Evolutionary conservation across 495 filamentous ascomycete genomes (phyloP), one percentile per base, ranked within the genome.

Genomic region (Hyaloscypha bicolor): DNA sequence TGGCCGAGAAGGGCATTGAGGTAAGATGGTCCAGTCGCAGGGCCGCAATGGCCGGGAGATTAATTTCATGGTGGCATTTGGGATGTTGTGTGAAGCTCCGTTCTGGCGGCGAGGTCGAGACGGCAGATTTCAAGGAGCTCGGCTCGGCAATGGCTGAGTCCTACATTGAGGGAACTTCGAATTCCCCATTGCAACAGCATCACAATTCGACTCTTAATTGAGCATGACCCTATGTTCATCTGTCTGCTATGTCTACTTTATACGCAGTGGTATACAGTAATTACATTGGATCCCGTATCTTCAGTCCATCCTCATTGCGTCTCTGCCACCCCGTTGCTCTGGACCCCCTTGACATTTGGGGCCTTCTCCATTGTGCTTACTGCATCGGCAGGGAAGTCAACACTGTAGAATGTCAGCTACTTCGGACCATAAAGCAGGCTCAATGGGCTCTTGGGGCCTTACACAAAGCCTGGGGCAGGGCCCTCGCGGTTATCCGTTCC

Each of bases 391-490:
- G 90, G 88, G 74, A 91, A 90, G 48, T 86, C 85, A 65, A 92
- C 93, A 57, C 94, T 98, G 53, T 6, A 56, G 4, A 25, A 9
- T 32, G 19, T 56, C 30, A 56, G 53, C 9, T 29, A 53, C 3
- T 9, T 51, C 16, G 30, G 3, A n/a, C 61, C 3, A 39, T 48
- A 45, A 25, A 60, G 16, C 42, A 65, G 51, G 4, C 55, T 51
- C 33, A 30, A 16, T 31, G 59, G 63, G 58, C 22, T 35, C 64
- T 55, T 48, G 42, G 25, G 25, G 25, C 25, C 42, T 48, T 48
- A 97, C 95, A 89, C 88, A 82, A 97, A 97, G 48, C 91, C 93
- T 78, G 92, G 94, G 81, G 96, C 68, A 98, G 76, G 45, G 77
- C 88, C 22, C 22, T 53, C 53, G 8, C 53, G 19, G 4, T 56